A percentile compares a stretch with the other conserved stretches of the same genome.
These are phyloP conservation scores for Xylaria sp. DNA, from an alignment of 2,329 filamentous ascomycete species.

Conservation along the genomic window DNA sequence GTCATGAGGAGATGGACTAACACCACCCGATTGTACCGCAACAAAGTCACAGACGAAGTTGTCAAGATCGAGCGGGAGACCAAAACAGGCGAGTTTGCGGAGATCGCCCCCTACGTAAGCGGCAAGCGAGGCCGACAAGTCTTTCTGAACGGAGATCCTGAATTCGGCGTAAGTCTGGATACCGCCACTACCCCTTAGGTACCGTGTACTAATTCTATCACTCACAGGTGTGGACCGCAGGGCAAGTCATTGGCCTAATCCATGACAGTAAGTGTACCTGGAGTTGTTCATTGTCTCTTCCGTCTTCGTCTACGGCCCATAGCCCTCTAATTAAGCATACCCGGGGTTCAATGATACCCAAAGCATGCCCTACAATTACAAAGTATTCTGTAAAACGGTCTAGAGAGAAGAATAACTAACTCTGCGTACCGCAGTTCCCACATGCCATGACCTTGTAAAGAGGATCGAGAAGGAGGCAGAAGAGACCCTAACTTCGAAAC, in stretches of 20 bases:
- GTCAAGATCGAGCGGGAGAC: constrained; percentile 83
- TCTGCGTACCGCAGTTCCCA: constrained; percentile 52
- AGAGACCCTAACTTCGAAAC: constrained; percentile 63
- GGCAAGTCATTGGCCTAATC: constrained; percentile 89
- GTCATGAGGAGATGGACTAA: constrained; percentile 91
- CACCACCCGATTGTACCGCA: constrained; percentile 84
- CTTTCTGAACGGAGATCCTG: constrained; percentile 87
- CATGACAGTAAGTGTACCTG: constrained; percentile 58
- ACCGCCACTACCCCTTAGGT: not conserved
- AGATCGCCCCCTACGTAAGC: constrained; percentile 84
- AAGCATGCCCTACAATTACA: not conserved
- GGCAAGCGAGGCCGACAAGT: constrained; percentile 90
- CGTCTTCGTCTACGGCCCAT: not conserved
- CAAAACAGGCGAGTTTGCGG: constrained; percentile 82
- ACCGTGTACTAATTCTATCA: constrained; percentile 11
- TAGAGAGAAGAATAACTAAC: not conserved
- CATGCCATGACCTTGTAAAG: constrained; percentile 67
- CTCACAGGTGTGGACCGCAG: constrained; percentile 87
- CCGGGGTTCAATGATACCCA: not conserved
- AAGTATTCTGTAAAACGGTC: not conserved
- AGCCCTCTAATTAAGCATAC: not conserved
- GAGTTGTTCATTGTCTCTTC: not conserved
- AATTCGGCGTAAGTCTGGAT: constrained; percentile 73
- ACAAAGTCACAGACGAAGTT: constrained; percentile 82
- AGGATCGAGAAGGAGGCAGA: constrained; percentile 80